Conservation (phyloP, 1,284 basidiomycete genomes). For the Phlebopus sp. region DNA sequence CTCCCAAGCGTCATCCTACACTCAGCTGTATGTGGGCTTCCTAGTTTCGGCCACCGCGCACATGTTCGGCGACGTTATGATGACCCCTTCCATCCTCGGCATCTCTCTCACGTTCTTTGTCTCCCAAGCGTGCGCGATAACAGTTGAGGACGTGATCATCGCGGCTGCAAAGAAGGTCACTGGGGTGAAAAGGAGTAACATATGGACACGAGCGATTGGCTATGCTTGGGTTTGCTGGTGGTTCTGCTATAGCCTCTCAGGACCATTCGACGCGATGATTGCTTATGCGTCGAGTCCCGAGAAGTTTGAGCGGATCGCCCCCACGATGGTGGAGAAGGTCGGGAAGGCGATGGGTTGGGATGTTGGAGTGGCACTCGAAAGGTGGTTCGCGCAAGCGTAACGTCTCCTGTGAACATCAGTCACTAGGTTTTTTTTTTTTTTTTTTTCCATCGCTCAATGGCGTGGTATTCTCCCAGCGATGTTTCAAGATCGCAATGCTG, state of each 20-base stretch:
- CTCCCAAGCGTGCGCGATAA: constrained; percentile 29
- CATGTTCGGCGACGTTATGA: constrained; percentile 18
- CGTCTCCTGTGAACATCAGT: no score
- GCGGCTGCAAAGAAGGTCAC: constrained; percentile 1
- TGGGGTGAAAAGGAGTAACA: constrained; percentile 1
- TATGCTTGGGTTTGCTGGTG: constrained; percentile 6
- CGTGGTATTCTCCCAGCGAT: no score
- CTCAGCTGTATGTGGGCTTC: constrained; percentile 34
- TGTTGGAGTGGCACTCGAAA: background rate
- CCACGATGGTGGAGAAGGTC: background rate
- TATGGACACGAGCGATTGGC: background rate
- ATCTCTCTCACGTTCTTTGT: constrained; percentile 28
- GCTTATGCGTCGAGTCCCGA: background rate
- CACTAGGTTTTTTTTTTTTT: no score
- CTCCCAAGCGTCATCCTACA: constrained; percentile 25
- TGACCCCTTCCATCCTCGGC: constrained; percentile 11
- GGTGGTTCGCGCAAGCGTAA: background rate
- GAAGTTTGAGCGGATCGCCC: background rate
- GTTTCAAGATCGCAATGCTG: no score
- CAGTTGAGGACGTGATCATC: constrained; percentile 31
- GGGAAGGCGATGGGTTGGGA: background rate
- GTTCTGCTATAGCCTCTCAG: background rate
- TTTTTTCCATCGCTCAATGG: no score
- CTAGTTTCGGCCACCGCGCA: constrained; percentile 33
- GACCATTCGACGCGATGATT: background rate